Evolutionary conservation across 2,329 filamentous ascomycete species (phyloP), one percentile per base, ranked within the genome.

Genomic region (Fusarium drepaniforme): DNA sequence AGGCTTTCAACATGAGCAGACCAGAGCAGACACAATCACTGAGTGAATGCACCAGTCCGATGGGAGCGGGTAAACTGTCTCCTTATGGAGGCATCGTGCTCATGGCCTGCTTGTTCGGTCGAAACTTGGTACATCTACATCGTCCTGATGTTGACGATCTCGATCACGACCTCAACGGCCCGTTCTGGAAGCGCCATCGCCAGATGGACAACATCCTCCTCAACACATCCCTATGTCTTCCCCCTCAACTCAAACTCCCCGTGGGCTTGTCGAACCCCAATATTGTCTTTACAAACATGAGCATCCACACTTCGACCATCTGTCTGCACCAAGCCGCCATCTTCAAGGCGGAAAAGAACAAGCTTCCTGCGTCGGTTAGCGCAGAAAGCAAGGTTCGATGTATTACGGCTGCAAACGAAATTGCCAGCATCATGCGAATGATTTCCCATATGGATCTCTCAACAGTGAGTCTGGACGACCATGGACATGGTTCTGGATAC

Each of bases 301-400:
- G 94, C 80, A 95, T 99, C 37, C 96, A 98, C 81, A 98, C 97
- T 0, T 97, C 96, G 1, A 95, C 95, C 2, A 98, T 99, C 64
- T 98, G 96, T 82, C 86, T 99, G n/a, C 97, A 99, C 80, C 97
- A 99, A 84, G 97, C 96, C 3, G 97, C 97, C 30, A 98, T 99
- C 23, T 98, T 96, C 88, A 98, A 98, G 82, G 95, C 96, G 0
- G 96, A 98, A 79, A 97, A 95, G 84, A 93, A 98, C 82, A 90
- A 91, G 64, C 86, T 98, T 71, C 92, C 94, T 1, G 86, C 89
- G 1, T 92, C 93, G 21, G 92, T 98, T 57, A 92, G 94, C 73
- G 91, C 93, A 2, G 96, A 98, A 81, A 98, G 96, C 82, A 98
- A 98, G 82, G 91, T 97, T 16, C 90, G 97, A 71, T 98, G 97